Base-by-base conservation (phyloP, 345 rosid species). In the Boechera stricta region DNA sequence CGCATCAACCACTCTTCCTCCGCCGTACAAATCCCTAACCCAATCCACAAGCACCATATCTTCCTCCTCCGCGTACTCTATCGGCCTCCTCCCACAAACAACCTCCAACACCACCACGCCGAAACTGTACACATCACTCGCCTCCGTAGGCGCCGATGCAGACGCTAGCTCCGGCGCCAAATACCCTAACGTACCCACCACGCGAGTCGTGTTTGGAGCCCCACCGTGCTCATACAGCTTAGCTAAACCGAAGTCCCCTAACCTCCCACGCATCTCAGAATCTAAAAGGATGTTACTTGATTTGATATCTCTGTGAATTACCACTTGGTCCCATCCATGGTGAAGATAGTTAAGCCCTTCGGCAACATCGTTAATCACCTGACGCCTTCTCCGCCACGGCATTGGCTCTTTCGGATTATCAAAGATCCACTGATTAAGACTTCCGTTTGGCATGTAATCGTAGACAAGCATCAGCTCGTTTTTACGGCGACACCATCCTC, bases 251-350 rank as follows among this genome's bases (percentile, higher is more conserved):
- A 93, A 93, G 67, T 93, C 98, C 4, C 97, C 97, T 0, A 93
- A 64, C 64, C 92, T 72, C 18, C 95, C 97, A 51, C 97, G 85
- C 98, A 89, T 91, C 4, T 89, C 97, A 1, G 87, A 72, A 58
- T 93, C 98, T 5, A 93, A 60, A 71, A 89, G 77, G 38, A 93
- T 82, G 84, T 93, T 93, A 76, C 98, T 87, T 2, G 98, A 87
- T 55, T 91, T 93, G 54, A 93, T 88, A 49, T 93, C 98, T 74
- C 98, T 73, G 66, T 89, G 97, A 6, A 93, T 79, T 42, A 93
- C 98, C 1, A 91, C 92, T 75, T 93, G 88, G 48, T 93, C 96
- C 97, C 98, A 91, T 3, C 98, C 96, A 24, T 87, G 86, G 84
- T 93, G 98, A 24, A 93, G 92, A 69, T 91, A 93, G 79, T 84